Base-by-base conservation (phyloP, 257 asterid genomes). In the Penstemon eatonii region DNA sequence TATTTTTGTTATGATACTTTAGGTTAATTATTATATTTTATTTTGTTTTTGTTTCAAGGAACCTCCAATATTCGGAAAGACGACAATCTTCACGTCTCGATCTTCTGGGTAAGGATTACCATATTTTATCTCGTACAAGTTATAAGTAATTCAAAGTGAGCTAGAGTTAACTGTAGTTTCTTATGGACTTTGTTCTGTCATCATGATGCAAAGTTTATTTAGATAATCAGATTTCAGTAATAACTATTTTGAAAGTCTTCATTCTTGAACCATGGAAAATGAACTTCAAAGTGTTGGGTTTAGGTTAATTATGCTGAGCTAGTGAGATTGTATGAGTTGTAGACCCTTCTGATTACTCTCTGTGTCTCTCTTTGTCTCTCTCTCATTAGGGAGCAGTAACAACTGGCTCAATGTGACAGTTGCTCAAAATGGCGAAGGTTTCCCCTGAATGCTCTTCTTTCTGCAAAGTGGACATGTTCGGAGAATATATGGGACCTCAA, bases 11-110 rank as follows among this genome's bases (percentile, higher is more conserved):
- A 6, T 53, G 18, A 56, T 68, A 33, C 36, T 70, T 45, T 33
- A 5, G 43, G 19, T 53, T 79, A n/a, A n/a, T n/a, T 38, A 67
- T 67, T 70, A 7, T 53, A 25, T 76, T 39, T 44, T 8, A 25
- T 71, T 67, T 63, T 25, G 55, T 63, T 58, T 3, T 61, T 63
- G 60, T 74, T 68, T 61, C 54, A 74, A 94, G 99, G 97, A 90
- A 77, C 97, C 99, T 58, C 99, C 99, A 0, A 68, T 94, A 56
- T 83, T 94, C 56, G 99, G 97, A 55, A 94, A 94, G 90, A 83
- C 76, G 87, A 89, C 96, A 10, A 54, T 84, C 72, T 85, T 94
- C 82, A 83, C 88, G 47, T 81, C 94, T 40, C 88, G 78, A 41
- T 66, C 88, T 69, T 81, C 96, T 4, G 97, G 99, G 99, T 94